Percentiles rank a stretch among this genome's conserved stretches.
phyloP scores from a whole-genome alignment of 208 protist species.

The Crithidia acanthocephali region DNA sequence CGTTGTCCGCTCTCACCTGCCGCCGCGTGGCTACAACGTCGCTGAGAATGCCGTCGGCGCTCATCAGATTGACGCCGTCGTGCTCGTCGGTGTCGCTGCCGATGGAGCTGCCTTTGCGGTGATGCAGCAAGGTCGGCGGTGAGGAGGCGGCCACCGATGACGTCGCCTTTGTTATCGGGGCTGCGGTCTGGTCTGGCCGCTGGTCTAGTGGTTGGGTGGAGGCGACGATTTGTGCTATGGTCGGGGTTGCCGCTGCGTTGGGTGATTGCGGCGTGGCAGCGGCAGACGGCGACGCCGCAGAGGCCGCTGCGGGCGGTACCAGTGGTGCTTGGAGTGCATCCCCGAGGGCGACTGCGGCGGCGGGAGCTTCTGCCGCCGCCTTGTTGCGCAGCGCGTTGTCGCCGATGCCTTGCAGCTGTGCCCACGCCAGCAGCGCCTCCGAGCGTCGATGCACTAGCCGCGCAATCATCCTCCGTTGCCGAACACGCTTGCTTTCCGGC shows the following conservation, averaged over 20 bases:
- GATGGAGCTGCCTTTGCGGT: neutral
- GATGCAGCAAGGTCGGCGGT: neutral
- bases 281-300: no score
- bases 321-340: no score
- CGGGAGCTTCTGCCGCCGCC: neutral
- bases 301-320: no score
- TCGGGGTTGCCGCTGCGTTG: no score
- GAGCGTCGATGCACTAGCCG: neutral
- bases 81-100: no score
- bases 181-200: no score
- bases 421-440: slow-evolving; percentile 1
- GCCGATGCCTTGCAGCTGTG: slow-evolving; percentile 2
- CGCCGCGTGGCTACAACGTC: neutral
- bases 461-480: neutral
- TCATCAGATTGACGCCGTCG: neutral
- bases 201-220: no score
- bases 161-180: no score
- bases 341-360: no score
- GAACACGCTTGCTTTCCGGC: neutral
- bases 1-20: neutral
- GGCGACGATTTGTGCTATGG: no score
- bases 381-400: neutral
- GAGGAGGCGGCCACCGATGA: neutral
- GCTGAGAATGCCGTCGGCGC: neutral
- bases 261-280: no score